A percentile compares a stretch with the other conserved stretches of the same genome.
These are phyloP conservation scores for Trichoderma asperelloides DNA, from an alignment of 495 filamentous ascomycete genomes.

Conservation along the genomic window DNA sequence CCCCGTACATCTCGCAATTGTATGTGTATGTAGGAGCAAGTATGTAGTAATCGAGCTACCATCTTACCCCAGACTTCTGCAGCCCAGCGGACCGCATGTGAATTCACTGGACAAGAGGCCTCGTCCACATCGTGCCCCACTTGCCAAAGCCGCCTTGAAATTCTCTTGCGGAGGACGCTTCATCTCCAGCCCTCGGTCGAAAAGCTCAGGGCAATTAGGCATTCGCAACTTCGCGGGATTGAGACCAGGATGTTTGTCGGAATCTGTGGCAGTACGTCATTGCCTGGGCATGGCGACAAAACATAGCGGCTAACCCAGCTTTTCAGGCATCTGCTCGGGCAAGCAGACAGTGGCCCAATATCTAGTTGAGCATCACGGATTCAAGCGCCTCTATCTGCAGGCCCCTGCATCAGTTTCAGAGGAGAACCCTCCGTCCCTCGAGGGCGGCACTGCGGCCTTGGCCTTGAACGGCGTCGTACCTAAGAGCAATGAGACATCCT, in stretches of 20 bases:
- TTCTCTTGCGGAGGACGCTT: no score
- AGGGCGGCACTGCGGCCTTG: neutral
- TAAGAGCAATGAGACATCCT: neutral
- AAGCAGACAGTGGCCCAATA: constrained; percentile 80
- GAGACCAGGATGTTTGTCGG: constrained; percentile 72
- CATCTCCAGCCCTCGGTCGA: no score
- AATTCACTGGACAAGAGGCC: no score
- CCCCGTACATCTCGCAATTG: no score
- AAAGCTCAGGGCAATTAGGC: no score
- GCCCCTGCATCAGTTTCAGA: constrained; percentile 16
- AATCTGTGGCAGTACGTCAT: constrained; percentile 67
- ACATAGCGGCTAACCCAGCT: constrained; percentile 14
- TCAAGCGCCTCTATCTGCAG: constrained; percentile 47
- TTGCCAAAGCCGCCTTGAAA: no score
- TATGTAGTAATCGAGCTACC: no score
- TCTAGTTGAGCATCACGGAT: constrained; percentile 67
- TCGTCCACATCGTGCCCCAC: no score
- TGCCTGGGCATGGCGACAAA: constrained; percentile 16
- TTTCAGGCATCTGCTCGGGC: constrained; percentile 76
- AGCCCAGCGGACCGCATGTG: no score
- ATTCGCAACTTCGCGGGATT: no score
- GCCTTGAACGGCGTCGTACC: neutral
- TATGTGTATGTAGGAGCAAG: no score
- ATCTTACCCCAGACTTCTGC: no score
- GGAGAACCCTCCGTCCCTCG: constrained; percentile 15